phyloP scores from a whole-genome alignment of 1,139 yeast species.

The Candida dubliniensis region DNA sequence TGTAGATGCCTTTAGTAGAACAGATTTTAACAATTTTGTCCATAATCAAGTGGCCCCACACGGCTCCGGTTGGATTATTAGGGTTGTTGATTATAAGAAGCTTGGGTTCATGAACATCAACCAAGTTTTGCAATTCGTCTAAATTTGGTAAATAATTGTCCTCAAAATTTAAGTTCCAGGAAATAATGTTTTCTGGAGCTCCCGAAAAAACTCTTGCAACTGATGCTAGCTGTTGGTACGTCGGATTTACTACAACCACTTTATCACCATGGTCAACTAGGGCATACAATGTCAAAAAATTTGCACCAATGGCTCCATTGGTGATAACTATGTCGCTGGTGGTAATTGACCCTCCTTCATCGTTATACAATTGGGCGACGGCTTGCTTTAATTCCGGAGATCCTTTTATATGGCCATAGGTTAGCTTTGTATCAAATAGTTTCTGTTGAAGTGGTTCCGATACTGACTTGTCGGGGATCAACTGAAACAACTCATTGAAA shows the following conservation, averaged over 20 bases:
- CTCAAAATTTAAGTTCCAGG: slow-evolving; percentile 31
- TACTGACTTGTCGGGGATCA: slow-evolving; percentile 20
- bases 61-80: slow-evolving; percentile 55
- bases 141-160: slow-evolving; percentile 41
- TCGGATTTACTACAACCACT: slow-evolving; percentile 51
- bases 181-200: slow-evolving; percentile 28
- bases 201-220: slow-evolving; percentile 54
- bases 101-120: slow-evolving; percentile 38
- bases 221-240: slow-evolving; percentile 52
- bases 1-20: slow-evolving; percentile 28
- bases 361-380: slow-evolving; percentile 39
- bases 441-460: slow-evolving; percentile 11
- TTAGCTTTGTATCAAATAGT: slow-evolving; percentile 26
- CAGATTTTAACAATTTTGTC: slow-evolving; percentile 42
- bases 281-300: slow-evolving; percentile 49
- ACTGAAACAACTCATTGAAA: slow-evolving; percentile 34
- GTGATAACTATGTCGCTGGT: slow-evolving; percentile 45
- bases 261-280: slow-evolving; percentile 50
- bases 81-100: slow-evolving; percentile 53
- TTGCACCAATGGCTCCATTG: slow-evolving; percentile 62
- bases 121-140: slow-evolving; percentile 26
- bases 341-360: slow-evolving; percentile 18
- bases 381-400: slow-evolving; percentile 36
- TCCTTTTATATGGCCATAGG: slow-evolving; percentile 53
- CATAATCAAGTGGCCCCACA: slow-evolving; percentile 38